phyloP scores from a whole-genome alignment of 768 basidiomycete genomes.

The Podaxis mareebaensis region DNA sequence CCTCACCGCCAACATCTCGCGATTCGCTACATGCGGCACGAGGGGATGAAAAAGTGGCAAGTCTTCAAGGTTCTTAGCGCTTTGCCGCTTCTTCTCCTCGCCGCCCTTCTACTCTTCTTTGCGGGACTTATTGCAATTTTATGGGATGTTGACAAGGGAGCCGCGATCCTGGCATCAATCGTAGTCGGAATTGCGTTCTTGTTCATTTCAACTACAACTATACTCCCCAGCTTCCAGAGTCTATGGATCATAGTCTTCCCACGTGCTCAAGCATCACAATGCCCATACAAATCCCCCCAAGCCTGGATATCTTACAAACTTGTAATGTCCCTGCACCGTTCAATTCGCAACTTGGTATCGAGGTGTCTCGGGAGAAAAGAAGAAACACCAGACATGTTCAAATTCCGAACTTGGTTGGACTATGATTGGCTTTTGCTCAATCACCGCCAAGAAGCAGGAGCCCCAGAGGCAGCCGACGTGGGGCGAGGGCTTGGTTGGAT shows the following conservation, averaged over 20 bases:
- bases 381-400: not conserved
- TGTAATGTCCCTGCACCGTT: not conserved
- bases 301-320: not conserved
- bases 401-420: not conserved
- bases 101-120: conserved; percentile 22
- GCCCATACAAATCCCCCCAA: conserved; percentile 7
- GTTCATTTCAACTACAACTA: conserved; percentile 14
- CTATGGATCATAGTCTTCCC: not conserved
- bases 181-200: conserved; percentile 12
- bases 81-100: conserved; percentile 18
- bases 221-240: conserved; percentile 19
- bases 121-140: conserved; percentile 21
- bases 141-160: conserved; percentile 10
- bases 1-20: conserved; percentile 7
- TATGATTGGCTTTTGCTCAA: not conserved
- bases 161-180: conserved; percentile 14
- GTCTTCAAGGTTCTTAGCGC: conserved; percentile 19
- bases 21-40: conserved; percentile 19
- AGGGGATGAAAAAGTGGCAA: conserved; percentile 19
- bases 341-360: not conserved
- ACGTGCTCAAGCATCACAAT: not conserved
- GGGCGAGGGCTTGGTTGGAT: not conserved
- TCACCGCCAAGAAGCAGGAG: not conserved
- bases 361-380: no score
- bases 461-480: not conserved